These are phyloP conservation scores for Eucalyptus regnans DNA, from an alignment of 345 rosid genomes.

Conservation along the genomic window DNA sequence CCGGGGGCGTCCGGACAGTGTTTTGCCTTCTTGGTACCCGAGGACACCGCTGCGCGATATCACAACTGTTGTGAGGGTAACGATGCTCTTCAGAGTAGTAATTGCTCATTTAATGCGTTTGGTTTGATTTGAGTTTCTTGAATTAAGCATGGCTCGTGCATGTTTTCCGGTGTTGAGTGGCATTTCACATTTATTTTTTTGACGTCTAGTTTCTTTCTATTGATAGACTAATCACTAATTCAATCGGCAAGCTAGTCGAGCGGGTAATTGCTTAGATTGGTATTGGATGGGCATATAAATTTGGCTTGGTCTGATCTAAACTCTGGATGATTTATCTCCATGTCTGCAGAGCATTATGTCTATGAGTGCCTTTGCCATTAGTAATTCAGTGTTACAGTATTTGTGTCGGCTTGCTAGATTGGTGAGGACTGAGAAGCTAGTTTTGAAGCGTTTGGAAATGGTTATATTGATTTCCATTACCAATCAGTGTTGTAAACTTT, in stretches of 20 bases:
- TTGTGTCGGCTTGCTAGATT: not conserved
- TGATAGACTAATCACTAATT: not conserved
- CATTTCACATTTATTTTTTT: not conserved
- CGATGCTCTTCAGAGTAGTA: not conserved
- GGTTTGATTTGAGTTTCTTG: not conserved
- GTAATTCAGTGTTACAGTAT: not conserved
- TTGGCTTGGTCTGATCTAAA: not conserved
- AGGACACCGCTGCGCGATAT: constrained; percentile 73
- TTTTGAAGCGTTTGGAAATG: not conserved
- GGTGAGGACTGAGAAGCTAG: not conserved
- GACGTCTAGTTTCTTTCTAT: not conserved
- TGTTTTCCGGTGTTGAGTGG: not conserved
- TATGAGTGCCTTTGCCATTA: not conserved
- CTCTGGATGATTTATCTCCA: not conserved
- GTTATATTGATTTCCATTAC: not conserved
- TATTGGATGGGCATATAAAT: not conserved
- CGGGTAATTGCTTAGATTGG: not conserved
- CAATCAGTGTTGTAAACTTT: not conserved
- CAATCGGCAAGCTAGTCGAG: not conserved
- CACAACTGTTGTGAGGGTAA: constrained; percentile 53
- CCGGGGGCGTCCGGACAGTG: constrained; percentile 2
- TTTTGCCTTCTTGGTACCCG: constrained; percentile 81
- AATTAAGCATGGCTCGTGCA: not conserved
- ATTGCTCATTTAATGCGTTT: not conserved
- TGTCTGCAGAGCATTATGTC: not conserved